Percentiles rank a stretch among this genome's conserved stretches.
phyloP scores from a whole-genome alignment of 2,329 filamentous ascomycete genomes.

The Penicillium concentricum region DNA sequence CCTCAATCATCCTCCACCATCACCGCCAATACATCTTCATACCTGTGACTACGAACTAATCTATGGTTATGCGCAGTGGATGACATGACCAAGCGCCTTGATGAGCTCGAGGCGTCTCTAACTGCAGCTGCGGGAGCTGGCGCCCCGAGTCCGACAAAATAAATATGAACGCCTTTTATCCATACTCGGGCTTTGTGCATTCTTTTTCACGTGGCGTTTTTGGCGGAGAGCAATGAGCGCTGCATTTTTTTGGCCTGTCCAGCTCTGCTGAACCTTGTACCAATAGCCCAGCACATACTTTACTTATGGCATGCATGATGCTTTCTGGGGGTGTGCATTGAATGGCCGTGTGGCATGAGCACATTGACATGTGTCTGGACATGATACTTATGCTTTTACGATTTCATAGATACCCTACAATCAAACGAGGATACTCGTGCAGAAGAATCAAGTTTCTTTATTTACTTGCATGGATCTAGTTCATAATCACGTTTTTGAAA shows the following conservation, averaged over 20 bases:
- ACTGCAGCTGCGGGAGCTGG: slow-evolving; percentile 51
- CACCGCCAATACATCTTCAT: not conserved
- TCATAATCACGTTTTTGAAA: not conserved
- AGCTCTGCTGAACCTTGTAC: not conserved
- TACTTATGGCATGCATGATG: not conserved
- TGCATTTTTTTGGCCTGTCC: not conserved
- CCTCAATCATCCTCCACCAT: not conserved
- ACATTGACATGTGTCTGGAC: not conserved
- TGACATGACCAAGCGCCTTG: slow-evolving; percentile 83
- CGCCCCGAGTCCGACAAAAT: slow-evolving; percentile 19
- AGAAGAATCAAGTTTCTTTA: not conserved
- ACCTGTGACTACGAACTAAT: not conserved
- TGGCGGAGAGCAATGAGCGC: not conserved
- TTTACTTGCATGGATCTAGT: not conserved
- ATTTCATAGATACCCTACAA: slow-evolving; percentile 23
- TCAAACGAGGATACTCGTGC: not conserved
- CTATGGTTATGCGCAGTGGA: slow-evolving; percentile 66
- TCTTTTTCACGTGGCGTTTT: slow-evolving; percentile 5
- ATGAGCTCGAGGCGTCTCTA: slow-evolving; percentile 75
- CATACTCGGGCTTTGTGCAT: not conserved
- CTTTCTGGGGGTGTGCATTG: not conserved
- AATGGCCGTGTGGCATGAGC: not conserved
- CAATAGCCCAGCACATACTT: not conserved
- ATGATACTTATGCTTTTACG: slow-evolving; percentile 1
- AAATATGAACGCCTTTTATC: not conserved